Evolutionary conservation across 148 eudicot genomes (phyloP), one percentile per base, ranked within the genome.

Genomic region (Limonium bicolor): DNA sequence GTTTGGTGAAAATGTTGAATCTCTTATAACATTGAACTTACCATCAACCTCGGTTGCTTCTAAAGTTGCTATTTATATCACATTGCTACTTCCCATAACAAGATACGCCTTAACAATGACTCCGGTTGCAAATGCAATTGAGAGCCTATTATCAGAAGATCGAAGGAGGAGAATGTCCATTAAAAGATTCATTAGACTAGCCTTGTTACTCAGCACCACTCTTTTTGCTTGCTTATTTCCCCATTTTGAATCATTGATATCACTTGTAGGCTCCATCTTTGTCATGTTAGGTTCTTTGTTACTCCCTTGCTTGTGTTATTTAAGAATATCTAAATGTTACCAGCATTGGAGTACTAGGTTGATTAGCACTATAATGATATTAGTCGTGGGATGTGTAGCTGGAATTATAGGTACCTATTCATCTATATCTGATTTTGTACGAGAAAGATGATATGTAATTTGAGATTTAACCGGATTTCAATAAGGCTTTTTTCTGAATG

Each of bases 1-100:
- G 65, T 60, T 27, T 23, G 65, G 65, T 16, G 48, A 37, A 10
- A 20, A 38, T 14, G 53, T 60, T 2, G 59, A 60, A 7, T 44
- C 65, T 36, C 53, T 29, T 45, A 60, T 60, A n/a, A 60, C 59
- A 6, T 20, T 60, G 18, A 60, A 60, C 16, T 40, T 60, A 7
- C 68, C 72, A 10, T 24, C 41, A 5, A 28, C 40, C 0, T 36
- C 54, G 10, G 25, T 53, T 2, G 34, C 53, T 15, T 28, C 72
- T 5, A 20, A 62, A 18, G 27, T 67, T 9, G 68, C 68, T 7
- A 62, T 67, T 4, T 68, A 62, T 46, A 68, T 61, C 5, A 58
- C 73, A 4, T 23, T 62, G n/a, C 46, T 63, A 8, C 62, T 55
- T 18, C 72, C 72, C 2, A 2, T 62, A 16, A 64, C 68, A 5